These are phyloP conservation scores for Cordyceps fumosorosea DNA, from an alignment of 2,329 filamentous ascomycete genomes.

Conservation along the genomic window DNA sequence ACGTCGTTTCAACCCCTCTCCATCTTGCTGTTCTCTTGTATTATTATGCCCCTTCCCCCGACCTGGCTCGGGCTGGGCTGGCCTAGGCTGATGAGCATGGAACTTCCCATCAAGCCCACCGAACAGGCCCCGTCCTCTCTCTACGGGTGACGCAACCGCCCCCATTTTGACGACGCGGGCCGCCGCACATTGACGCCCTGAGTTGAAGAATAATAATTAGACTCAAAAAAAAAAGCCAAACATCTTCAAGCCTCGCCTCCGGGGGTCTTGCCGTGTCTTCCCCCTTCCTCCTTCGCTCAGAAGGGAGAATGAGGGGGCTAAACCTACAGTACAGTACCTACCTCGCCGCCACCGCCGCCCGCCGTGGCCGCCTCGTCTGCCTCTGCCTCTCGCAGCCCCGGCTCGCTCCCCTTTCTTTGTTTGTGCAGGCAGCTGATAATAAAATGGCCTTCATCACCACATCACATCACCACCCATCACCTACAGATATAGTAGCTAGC, in stretches of 20 bases:
- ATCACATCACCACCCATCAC: neutral
- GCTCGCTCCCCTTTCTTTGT: neutral
- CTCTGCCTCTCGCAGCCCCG: slow-evolving; percentile 1
- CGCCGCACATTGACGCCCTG: neutral
- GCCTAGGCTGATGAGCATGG: neutral
- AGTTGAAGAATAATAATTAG: neutral
- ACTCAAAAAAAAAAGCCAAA: neutral
- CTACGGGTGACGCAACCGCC: neutral
- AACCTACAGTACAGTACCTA: no score
- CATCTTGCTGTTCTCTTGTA: no score
- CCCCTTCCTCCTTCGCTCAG: neutral
- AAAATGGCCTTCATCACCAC: neutral
- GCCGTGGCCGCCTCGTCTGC: slow-evolving; percentile 12
- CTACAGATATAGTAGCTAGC: no score
- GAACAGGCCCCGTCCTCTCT: neutral
- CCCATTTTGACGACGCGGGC: neutral
- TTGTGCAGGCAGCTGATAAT: neutral
- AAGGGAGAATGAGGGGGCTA: neutral
- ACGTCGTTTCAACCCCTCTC: no score
- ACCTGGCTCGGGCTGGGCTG: neutral
- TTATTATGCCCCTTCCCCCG: neutral
- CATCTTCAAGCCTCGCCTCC: neutral
- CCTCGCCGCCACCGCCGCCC: neutral
- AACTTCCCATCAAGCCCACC: neutral
- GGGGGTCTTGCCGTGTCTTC: neutral